phyloP scores from a whole-genome alignment of 2,329 filamentous ascomycete species.

The Calonectria pteridis region DNA sequence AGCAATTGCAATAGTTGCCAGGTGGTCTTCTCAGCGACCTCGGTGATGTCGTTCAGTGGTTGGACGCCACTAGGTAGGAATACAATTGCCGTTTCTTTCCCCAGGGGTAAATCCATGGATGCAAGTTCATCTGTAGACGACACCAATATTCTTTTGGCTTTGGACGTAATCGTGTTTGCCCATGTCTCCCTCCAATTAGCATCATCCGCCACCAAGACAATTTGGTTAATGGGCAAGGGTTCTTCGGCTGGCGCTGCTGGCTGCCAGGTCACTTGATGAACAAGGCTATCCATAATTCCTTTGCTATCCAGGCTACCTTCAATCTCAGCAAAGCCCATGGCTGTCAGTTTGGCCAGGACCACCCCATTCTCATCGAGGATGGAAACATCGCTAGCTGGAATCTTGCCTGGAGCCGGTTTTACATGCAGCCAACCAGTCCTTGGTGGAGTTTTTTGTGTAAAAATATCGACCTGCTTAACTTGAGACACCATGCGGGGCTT shows the following conservation, averaged over 20 bases:
- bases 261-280: conserved; percentile 5
- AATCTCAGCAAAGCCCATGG: not conserved
- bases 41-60: not conserved
- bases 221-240: not conserved
- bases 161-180: not conserved
- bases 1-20: not conserved
- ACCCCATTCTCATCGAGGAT: not conserved
- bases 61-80: not conserved
- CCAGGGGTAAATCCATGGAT: not conserved
- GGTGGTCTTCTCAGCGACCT: not conserved
- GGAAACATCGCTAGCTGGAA: not conserved
- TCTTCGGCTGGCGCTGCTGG: not conserved
- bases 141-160: not conserved
- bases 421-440: not conserved
- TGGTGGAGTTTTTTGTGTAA: not conserved
- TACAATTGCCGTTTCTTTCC: not conserved
- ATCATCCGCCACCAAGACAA: not conserved
- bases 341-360: not conserved
- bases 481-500: not conserved
- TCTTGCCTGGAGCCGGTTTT: not conserved
- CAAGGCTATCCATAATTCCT: not conserved
- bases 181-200: not conserved
- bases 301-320: not conserved
- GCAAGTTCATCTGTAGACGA: not conserved
- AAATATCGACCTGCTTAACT: not conserved